Evolutionary conservation across 2,329 filamentous ascomycete genomes (phyloP), one percentile per base, ranked within the genome.

Genomic region (Aspergillus pseudoglaucus): DNA sequence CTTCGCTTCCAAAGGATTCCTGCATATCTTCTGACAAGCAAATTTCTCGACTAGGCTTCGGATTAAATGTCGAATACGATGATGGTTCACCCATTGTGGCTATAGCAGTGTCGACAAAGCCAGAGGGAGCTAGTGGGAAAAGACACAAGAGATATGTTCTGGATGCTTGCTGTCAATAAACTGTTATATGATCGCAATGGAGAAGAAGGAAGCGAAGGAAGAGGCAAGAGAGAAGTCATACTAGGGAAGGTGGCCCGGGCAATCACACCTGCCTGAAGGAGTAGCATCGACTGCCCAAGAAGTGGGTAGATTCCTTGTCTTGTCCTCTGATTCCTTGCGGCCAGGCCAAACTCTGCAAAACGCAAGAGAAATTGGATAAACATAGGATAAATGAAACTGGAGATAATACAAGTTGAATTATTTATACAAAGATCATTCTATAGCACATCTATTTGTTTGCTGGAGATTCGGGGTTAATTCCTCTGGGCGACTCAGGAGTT

Each of bases 1-100:
- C 49, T 39, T 64, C 59, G 38, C 63, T 53, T 25, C 60, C 60
- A 45, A 62, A 60, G 1, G 56, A 55, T 43, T 61, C 58, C 35
- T 45, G 32, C 32, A 30, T n/a, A 25, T 41, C 20, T 8, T 42
- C 43, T 37, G 40, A 23, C 32, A 46, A 10, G 17, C n/a, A 20
- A 20, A 25, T 10, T 22, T 23, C 15, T 48, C 37, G 37, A 18
- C 5, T 12, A 39, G 37, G 10, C 17, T 20, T 39, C 25, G 10
- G 12, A 4, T 30, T 4, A 5, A 5, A 39, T 1, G 14, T 20
- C 35, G 35, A 39, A 20, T 39, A 6, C n/a, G 15, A 42, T 25
- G 37, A 17, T 39, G 25, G 15, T 9, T 39, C 10, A 30, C 33
- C 44, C 17, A 39, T 39, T 12, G 37, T 20, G 37, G 37, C 22